Evolutionary conservation across 345 rosid species (phyloP), one percentile per base, ranked within the genome.

Genomic region (Cochlearia excelsa): DNA sequence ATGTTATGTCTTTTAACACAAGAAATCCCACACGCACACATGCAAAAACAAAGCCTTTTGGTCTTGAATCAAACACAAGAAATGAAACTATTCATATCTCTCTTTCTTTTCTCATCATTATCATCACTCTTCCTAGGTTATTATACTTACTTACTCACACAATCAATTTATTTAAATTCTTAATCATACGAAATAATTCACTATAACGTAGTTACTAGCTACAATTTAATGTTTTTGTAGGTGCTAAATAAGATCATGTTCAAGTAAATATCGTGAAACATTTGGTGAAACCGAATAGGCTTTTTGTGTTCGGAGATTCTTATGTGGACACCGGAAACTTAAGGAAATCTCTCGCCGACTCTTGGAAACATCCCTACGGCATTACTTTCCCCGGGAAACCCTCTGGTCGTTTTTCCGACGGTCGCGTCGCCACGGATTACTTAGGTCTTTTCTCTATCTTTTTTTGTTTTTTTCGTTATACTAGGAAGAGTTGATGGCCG

Each of bases 231-330:
- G 56, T 52, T 64, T 71, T 57, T 45, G 23, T 57, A 65, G 76
- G 10, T 53, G 50, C 8, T 48, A 28, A 51, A 57, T 57, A 54
- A 59, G 65, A 57, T 40, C 51, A 67, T 31, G 51, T 8, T 16
- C 23, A 16, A 16, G 23, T 16, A 16, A 16, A 16, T 50, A 46
- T 39, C 34, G 4, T 31, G 46, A 39, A 56, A 16, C 54, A 51
- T 30, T 7, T 16, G 23, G 23, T 65, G 54, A 74, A 9, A 65
- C 81, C 83, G 31, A 71, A 64, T 40, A 78, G 74, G 68, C 74
- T 84, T 27, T 80, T 84, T 40, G 90, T 77, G 9, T 84, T 82
- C 11, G 90, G 90, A 43, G 87, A 82, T 67, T 84, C 90, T 0
- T 84, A 78, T 38, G 82, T 46, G 23, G 90, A 84, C 51, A 81